Base-by-base conservation (phyloP, 495 filamentous ascomycete species). In the Trichoderma erinaceum region DNA sequence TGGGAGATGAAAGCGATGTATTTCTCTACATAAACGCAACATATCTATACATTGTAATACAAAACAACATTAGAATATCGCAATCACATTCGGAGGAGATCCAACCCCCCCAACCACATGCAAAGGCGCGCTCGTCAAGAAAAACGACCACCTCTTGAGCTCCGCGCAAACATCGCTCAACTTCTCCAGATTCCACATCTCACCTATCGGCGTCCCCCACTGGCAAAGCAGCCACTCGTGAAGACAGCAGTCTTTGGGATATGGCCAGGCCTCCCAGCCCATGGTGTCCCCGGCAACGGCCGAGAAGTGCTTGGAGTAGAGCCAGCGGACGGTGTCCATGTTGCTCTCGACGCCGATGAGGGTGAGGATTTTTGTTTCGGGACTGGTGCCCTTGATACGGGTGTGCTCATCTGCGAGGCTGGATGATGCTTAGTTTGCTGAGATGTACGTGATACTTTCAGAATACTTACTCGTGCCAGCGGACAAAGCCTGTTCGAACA, bases 171-270 rank as follows among this genome's bases (percentile, higher is more conserved):
- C 70, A 21, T 81, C 77, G 1, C 77, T 76, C 21, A 86, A 69
- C 8, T 65, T 71, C 61, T 86, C 79, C 25, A 86, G 72, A 72
- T 86, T 79, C 79, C 81, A 86, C 8, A 86, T 73, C 69, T 86
- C 85, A 0, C 83, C 85, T 25, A 86, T 79, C 0, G 79, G 80
- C 67, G 81, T 75, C 0, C 82, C 88, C 88, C 87, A 89, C 35
- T 87, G 72, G n/a, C 86, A 82, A 32, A 90, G 67, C 10, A 89
- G 73, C 67, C 83, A 82, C 73, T 87, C 81, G 71, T 88, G 86
- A 25, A 89, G 76, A 79, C 78, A 81, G 78, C 86, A n/a, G 79
- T 87, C 68, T n/a, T 65, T 21, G 8, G n/a, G 12, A 46, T 46
- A 46, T 12, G 43, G 18, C 43, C 43, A 46, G 12, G 43, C 43